These are phyloP conservation scores for Moesziomyces antarcticus DNA, from an alignment of 1,284 basidiomycete species.

Conservation along the genomic window DNA sequence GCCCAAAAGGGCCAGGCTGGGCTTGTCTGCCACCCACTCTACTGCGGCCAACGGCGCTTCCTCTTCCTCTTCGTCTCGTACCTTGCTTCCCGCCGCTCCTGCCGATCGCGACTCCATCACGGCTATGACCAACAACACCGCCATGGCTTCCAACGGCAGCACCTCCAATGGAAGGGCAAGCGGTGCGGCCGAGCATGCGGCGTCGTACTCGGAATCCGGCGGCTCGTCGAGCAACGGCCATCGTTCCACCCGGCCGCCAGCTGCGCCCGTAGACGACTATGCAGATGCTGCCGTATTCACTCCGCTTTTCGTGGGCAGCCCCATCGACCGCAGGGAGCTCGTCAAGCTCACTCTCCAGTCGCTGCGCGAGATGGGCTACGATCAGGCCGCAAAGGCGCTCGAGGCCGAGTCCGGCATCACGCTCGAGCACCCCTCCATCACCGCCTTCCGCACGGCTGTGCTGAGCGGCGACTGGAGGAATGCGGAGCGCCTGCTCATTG, in stretches of 20 bases:
- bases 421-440: constrained; percentile 82
- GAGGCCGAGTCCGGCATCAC: constrained; percentile 92
- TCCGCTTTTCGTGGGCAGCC: constrained; percentile 40
- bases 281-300: constrained; percentile 15
- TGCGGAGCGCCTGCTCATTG: constrained; percentile 78
- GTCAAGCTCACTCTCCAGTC: constrained; percentile 90
- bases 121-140: constrained; percentile 22
- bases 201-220: constrained; percentile 15
- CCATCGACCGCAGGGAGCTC: constrained; percentile 81
- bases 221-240: constrained; percentile 27
- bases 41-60: too few relatives aligned
- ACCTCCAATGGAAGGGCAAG: constrained; percentile 18
- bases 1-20: constrained; percentile 36
- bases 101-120: neutral
- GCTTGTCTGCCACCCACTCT: constrained; percentile 14
- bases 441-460: constrained; percentile 83
- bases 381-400: constrained; percentile 87
- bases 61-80: neutral
- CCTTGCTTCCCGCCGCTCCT: neutral
- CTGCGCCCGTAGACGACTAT: constrained; percentile 22
- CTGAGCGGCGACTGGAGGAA: constrained; percentile 85
- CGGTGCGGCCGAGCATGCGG: too few relatives aligned
- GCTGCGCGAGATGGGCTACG: constrained; percentile 89
- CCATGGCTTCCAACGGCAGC: constrained; percentile 23
- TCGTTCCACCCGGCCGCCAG: constrained; percentile 12